phyloP scores from a whole-genome alignment of 2,329 filamentous ascomycete genomes.

The Harringtonia lauricola region DNA sequence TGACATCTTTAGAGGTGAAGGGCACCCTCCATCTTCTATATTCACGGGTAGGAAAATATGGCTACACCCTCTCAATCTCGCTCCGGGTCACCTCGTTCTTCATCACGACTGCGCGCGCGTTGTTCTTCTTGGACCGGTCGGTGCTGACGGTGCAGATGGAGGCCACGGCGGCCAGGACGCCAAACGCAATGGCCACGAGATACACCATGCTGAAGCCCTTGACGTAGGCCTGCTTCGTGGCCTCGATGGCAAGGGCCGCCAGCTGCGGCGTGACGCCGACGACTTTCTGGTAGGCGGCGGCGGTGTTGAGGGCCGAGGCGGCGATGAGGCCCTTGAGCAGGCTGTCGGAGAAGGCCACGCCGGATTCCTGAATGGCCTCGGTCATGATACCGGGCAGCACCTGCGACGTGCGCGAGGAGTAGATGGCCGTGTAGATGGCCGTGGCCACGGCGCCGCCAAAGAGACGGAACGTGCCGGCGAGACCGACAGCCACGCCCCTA shows the following conservation, averaged over 20 bases:
- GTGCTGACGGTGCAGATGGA: conserved; percentile 19
- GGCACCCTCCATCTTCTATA: too few relatives aligned
- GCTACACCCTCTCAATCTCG: too few relatives aligned
- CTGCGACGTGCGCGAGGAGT: conserved; percentile 18
- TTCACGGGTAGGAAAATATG: too few relatives aligned
- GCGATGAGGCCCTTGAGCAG: conserved; percentile 14
- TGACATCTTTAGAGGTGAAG: too few relatives aligned
- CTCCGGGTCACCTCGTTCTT: too few relatives aligned
- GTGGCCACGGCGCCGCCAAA: conserved; percentile 25
- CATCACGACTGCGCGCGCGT: conserved; percentile 15
- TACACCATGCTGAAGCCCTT: conserved; percentile 22
- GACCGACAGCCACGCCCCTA: conserved; percentile 23
- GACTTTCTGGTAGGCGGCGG: conserved; percentile 20
- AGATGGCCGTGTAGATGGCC: conserved; percentile 25
- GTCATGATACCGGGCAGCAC: conserved; percentile 14
- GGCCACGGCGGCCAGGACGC: conserved; percentile 16
- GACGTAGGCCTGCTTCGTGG: conserved; percentile 21
- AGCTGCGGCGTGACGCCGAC: conserved; percentile 17
- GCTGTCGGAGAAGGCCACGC: conserved; percentile 11
- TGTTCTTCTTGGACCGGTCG: conserved; percentile 19
- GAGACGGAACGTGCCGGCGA: conserved; percentile 24
- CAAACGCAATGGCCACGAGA: conserved; percentile 22
- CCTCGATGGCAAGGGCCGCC: conserved; percentile 15
- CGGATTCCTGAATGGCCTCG: conserved; percentile 10
- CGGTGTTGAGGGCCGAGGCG: conserved; percentile 20